Percentiles rank a stretch among this genome's conserved stretches.
Conservation (phyloP, 2,329 filamentous ascomycete species). For the Botrytis fabae region DNA sequence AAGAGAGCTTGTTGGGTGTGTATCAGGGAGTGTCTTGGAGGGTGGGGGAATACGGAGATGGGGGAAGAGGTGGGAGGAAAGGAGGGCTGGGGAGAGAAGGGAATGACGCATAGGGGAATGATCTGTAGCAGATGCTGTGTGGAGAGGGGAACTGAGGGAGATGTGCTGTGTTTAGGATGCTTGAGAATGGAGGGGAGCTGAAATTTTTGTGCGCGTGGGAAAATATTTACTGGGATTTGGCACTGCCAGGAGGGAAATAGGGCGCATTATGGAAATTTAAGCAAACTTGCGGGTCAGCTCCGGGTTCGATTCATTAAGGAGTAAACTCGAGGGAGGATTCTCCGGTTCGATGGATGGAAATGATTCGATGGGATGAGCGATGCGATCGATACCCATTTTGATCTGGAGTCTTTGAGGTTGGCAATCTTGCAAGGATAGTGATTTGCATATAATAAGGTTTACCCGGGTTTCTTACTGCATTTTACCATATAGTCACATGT, state of each 20-base stretch:
- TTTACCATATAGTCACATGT: background rate
- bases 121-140: slow-evolving; percentile 70
- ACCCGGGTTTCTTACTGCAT: background rate
- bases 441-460: slow-evolving; percentile 9
- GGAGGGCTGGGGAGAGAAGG: slow-evolving; percentile 1
- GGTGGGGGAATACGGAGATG: slow-evolving; percentile 19
- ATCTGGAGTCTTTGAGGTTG: slow-evolving; percentile 15
- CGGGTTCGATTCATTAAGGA: background rate
- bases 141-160: slow-evolving; percentile 62
- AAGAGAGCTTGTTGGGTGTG: slow-evolving; percentile 69
- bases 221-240: background rate
- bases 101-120: slow-evolving; percentile 42
- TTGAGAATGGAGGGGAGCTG: slow-evolving; percentile 40
- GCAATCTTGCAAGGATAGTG: slow-evolving; percentile 10
- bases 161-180: slow-evolving; percentile 67
- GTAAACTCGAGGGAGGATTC: background rate
- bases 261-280: background rate
- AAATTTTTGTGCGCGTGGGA: background rate
- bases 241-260: background rate
- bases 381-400: slow-evolving; percentile 14
- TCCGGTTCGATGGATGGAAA: background rate
- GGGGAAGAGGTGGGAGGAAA: slow-evolving; percentile 18
- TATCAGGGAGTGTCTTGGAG: slow-evolving; percentile 56
- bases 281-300: background rate
- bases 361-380: background rate